Base-by-base conservation (phyloP, 306 rosid species). In the Quillaja saponaria region DNA sequence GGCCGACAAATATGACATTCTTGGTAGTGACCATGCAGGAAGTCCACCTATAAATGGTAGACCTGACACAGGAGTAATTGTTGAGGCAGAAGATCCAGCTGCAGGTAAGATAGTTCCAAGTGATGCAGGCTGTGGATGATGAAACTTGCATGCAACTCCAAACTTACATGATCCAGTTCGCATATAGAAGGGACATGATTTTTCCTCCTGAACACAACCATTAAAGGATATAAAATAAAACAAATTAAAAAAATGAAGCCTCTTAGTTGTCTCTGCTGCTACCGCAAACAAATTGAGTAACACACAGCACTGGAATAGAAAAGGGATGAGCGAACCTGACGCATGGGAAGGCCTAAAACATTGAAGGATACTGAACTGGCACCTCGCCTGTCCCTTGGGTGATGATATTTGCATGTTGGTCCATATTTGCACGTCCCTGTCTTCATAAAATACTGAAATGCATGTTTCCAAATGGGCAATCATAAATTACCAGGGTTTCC, bases 381-480 rank as follows among this genome's bases (percentile, higher is more conserved):
- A 66, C 97, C 97, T 56, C 86, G 85, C 80, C 97, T 81, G 79
- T 91, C 97, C 79, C 82, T 85, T 60, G 96, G 97, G 59, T 91
- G 97, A 76, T 91, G 97, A 74, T 87, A 91, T 79, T 91, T 91
- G 79, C 97, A 91, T 13, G 97, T 85, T 28, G 95, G 67, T 64
- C 97, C 96, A 80, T 91, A 91, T 75, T 91, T 91, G 83, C 97
- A 91, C 57, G 96, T 91, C 71, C 97, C 96, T 39, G 97, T 91
- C 91, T 87, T 91, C 81, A 91, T 87, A 80, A 83, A 91, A 78
- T 91, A 91, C 97, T 91, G 89, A 81, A 75, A 71, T 45, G 64
- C 44, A 53, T 54, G 58, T 70, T 57, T 58, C 8, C 42, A 60
- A 63, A 48, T 38, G 72, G 42, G 31, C 37, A 57, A 42, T 52